Base-by-base conservation (phyloP, 371 early-diverging fungal genomes). In the Amoeboaphelidium protococcarum region DNA sequence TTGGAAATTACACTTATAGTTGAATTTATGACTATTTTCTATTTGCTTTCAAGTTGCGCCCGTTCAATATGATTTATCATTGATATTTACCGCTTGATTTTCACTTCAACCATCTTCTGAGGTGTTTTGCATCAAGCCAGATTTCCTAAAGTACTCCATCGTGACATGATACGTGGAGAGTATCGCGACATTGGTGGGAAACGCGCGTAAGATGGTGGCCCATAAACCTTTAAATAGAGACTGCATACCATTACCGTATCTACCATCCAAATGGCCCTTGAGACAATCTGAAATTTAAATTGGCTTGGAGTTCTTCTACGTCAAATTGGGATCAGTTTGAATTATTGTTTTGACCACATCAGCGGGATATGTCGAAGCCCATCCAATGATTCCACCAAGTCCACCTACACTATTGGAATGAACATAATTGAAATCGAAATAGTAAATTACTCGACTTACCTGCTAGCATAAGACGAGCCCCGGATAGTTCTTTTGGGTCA, bases 111-210 rank as follows among this genome's bases (percentile, higher is more conserved):
- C n/a, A n/a, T n/a, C n/a, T n/a, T n/a, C n/a, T n/a, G n/a, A n/a
- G n/a, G n/a, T n/a, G n/a, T n/a, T n/a, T n/a, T n/a, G n/a, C 16
- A 31, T 31, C 10, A 31, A 16, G 16, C 16, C 37, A 6, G 10
- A 31, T 6, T 31, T 16, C 16, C 37, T 6, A 50, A 59, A 26
- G 25, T 50, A 50, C 23, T 63, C 59, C 71, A 73, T 66, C 22
- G 69, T 61, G 56, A 63, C 59, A 1, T 71, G 68, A 45, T 71
- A 74, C 0, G 69, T 71, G 42, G 65, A 63, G 57, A 82, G 80
- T 1, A 78, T 80, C 1, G 79, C 79, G 2, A 78, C 82, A 52
- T 82, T 82, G n/a, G 78, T 79, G 1, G 82, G 82, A 51, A 82
- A 79, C 0, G 80, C 82, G n/a, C 82, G 61, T 20, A 82, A 58